Conservation (phyloP, 164 flowering plant species). For the Umbilicus rupestris region DNA sequence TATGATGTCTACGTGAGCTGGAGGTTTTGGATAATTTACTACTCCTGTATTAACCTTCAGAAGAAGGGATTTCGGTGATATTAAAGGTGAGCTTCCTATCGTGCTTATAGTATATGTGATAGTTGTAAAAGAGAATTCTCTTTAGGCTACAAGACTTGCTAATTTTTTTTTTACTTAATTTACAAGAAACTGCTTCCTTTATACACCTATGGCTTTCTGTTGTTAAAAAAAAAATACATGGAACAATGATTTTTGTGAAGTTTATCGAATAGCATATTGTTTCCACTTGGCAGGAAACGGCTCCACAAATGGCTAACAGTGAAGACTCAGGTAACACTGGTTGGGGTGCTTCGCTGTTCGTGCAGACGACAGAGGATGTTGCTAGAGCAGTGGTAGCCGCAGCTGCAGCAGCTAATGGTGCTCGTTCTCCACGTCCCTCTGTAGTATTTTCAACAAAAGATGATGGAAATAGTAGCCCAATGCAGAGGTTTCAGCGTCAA, state of each 20-base stretch:
- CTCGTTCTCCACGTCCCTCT: conserved; percentile 67
- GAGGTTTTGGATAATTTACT: not conserved
- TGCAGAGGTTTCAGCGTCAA: conserved; percentile 64
- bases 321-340: conserved; percentile 77
- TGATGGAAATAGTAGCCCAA: conserved; percentile 47
- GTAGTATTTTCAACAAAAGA: conserved; percentile 79
- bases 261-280: not conserved
- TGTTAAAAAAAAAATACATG: too few relatives aligned
- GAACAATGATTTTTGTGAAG: not conserved
- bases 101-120: not conserved
- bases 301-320: conserved; percentile 32
- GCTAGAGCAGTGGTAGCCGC: conserved; percentile 80
- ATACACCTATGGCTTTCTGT: not conserved
- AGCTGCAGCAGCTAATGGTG: conserved; percentile 60
- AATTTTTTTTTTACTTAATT: not conserved
- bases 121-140: not conserved
- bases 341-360: conserved; percentile 67
- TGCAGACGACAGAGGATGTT: conserved; percentile 82
- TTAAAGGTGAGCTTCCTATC: not conserved
- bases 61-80: not conserved
- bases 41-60: not conserved
- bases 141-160: not conserved
- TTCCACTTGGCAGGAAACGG: conserved; percentile 10
- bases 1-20: not conserved
- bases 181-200: not conserved